These are phyloP conservation scores for Saitozyma podzolica DNA, from an alignment of 768 basidiomycete species.

Conservation along the genomic window DNA sequence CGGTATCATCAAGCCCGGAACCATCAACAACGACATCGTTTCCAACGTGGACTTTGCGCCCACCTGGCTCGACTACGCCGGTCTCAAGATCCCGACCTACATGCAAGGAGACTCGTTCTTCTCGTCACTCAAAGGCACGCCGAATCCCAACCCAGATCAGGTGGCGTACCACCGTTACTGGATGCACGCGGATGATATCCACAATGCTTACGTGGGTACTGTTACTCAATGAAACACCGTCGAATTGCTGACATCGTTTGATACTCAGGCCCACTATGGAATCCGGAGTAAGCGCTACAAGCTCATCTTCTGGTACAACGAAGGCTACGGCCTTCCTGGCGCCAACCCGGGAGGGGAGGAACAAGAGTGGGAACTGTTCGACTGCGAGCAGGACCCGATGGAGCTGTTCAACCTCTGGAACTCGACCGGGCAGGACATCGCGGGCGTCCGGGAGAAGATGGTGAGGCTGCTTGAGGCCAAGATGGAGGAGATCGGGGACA, in stretches of 20 bases:
- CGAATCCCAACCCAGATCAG: neutral
- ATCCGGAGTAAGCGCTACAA: slow-evolving; percentile 30
- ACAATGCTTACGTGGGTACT: slow-evolving; percentile 9
- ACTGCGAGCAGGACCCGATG: slow-evolving; percentile 29
- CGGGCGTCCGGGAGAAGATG: slow-evolving; percentile 16
- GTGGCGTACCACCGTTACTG: slow-evolving; percentile 11
- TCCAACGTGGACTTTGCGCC: slow-evolving; percentile 13
- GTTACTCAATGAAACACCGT: too few relatives aligned
- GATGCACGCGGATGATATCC: slow-evolving; percentile 7
- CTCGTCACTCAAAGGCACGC: neutral
- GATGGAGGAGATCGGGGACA: slow-evolving; percentile 34
- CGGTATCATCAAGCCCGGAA: slow-evolving; percentile 5
- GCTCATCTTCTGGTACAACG: slow-evolving; percentile 34
- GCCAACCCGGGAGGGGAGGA: slow-evolving; percentile 20
- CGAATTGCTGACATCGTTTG: neutral
- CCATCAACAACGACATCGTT: slow-evolving; percentile 13
- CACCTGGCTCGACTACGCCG: slow-evolving; percentile 8
- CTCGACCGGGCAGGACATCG: slow-evolving; percentile 3
- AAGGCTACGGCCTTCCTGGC: slow-evolving; percentile 25
- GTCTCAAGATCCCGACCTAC: slow-evolving; percentile 4
- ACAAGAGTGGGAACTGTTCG: slow-evolving; percentile 37
- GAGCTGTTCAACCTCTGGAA: slow-evolving; percentile 32
- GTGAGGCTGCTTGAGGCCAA: slow-evolving; percentile 19
- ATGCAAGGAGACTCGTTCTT: slow-evolving; percentile 12
- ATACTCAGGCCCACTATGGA: slow-evolving; percentile 16